A percentile compares a stretch with the other conserved stretches of the same genome.
phyloP scores from a whole-genome alignment of 441 rosid genomes.

The Flueggea neowawraea region DNA sequence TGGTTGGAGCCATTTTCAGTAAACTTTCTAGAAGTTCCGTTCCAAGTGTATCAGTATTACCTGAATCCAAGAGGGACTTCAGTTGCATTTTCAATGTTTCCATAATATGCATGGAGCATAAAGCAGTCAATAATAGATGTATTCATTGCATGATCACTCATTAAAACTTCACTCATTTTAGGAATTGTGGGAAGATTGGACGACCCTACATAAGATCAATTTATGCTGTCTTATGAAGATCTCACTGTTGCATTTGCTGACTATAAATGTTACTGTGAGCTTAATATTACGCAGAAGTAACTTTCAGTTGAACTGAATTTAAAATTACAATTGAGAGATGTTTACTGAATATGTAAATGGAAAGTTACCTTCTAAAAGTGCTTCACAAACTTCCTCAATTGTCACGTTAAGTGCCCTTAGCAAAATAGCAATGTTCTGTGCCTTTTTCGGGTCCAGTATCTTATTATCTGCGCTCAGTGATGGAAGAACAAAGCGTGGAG shows the following conservation, averaged over 20 bases:
- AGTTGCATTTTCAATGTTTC: background rate
- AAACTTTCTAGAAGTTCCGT: slow-evolving; percentile 85
- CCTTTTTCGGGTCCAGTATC: slow-evolving; percentile 88
- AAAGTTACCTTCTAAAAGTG: slow-evolving; percentile 81
- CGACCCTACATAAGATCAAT: too few relatives aligned
- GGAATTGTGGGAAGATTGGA: too few relatives aligned
- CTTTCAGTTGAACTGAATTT: background rate
- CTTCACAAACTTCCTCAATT: slow-evolving; percentile 93
- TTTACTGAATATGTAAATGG: slow-evolving; percentile 2
- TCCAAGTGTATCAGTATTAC: slow-evolving; percentile 77
- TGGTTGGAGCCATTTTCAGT: slow-evolving; percentile 85
- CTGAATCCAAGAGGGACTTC: slow-evolving; percentile 26
- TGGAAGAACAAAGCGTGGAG: slow-evolving; percentile 54
- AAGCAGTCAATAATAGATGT: too few relatives aligned
- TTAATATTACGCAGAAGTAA: too few relatives aligned
- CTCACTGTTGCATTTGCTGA: too few relatives aligned
- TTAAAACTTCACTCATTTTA: too few relatives aligned
- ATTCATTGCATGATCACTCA: too few relatives aligned
- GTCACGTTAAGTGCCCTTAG: slow-evolving; percentile 88
- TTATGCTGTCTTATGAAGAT: too few relatives aligned
- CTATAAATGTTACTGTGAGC: too few relatives aligned
- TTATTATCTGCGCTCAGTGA: slow-evolving; percentile 60
- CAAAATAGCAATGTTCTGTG: slow-evolving; percentile 88
- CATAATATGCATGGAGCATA: too few relatives aligned
- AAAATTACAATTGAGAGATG: background rate